Evolutionary conservation across 139 green algal genomes (phyloP).

Genomic region (Chara braunii): DNA sequence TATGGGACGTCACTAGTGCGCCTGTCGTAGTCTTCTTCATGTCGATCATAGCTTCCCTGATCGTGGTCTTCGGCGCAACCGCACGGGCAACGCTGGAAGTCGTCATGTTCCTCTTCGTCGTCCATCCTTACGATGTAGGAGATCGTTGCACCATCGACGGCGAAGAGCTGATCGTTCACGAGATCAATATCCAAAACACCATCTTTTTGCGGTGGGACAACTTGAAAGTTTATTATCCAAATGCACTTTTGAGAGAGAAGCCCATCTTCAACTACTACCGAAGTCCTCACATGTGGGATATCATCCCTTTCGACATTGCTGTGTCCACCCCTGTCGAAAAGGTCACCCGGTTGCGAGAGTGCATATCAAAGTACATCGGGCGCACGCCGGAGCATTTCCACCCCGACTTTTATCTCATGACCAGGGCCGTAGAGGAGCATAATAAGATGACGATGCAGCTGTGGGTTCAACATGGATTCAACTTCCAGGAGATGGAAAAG

Average conservation of each 20-base stretch:
- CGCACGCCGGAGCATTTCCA: too few relatives aligned
- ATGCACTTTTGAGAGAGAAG: slow-evolving; percentile 1
- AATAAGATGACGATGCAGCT: too few relatives aligned
- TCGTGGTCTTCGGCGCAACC: slow-evolving; percentile 28
- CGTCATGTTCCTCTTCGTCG: slow-evolving; percentile 62
- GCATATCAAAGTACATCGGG: too few relatives aligned
- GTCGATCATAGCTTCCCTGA: slow-evolving; percentile 8
- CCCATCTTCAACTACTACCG: slow-evolving; percentile 21
- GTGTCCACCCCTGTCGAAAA: neutral
- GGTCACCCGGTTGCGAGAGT: too few relatives aligned
- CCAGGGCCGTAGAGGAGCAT: too few relatives aligned
- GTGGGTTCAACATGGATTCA: too few relatives aligned
- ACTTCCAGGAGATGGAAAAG: too few relatives aligned
- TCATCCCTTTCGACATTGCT: neutral
- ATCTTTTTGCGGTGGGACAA: neutral
- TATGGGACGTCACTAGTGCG: slow-evolving; percentile 34
- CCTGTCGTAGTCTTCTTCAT: slow-evolving; percentile 38
- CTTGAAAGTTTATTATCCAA: slow-evolving; percentile 17
- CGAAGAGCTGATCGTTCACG: slow-evolving; percentile 5
- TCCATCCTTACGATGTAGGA: slow-evolving; percentile 67
- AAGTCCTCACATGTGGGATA: slow-evolving; percentile 17
- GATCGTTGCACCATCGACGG: slow-evolving; percentile 41
- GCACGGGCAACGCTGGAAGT: slow-evolving; percentile 45
- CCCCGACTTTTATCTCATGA: too few relatives aligned
- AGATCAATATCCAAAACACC: neutral